Evolutionary conservation across 2,329 filamentous ascomycete genomes (phyloP).

Genomic region (Calonectria fujianensis): DNA sequence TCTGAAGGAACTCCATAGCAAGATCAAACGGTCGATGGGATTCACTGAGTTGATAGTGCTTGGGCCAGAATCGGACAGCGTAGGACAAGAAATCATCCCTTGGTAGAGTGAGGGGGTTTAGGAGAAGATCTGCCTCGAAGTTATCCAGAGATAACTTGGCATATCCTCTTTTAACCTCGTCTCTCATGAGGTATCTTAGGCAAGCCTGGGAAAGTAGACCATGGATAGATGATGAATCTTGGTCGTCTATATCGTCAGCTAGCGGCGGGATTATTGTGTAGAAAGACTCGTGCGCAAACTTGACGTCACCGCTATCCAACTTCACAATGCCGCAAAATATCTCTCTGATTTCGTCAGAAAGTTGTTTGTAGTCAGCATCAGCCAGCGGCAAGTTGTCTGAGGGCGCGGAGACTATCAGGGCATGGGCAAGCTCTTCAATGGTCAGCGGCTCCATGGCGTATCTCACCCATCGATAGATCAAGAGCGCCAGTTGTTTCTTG

Average conservation of each 20-base stretch:
- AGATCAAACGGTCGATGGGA: not conserved
- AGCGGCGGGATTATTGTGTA: not conserved
- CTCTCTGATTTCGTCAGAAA: not conserved
- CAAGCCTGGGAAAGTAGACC: not conserved
- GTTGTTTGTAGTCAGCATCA: not conserved
- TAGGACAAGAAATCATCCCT: not conserved
- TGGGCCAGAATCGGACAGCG: not conserved
- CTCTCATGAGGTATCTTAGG: not conserved
- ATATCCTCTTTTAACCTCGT: not conserved
- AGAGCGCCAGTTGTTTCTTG: not conserved
- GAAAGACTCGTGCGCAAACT: not conserved
- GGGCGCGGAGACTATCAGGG: not conserved
- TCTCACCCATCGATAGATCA: not conserved
- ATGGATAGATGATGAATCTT: not conserved
- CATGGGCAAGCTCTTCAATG: not conserved
- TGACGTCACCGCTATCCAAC: not conserved
- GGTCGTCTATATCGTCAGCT: not conserved
- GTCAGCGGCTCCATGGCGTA: not conserved
- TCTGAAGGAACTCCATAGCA: not conserved
- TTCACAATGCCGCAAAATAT: not conserved
- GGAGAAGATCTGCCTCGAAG: not conserved
- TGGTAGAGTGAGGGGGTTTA: not conserved
- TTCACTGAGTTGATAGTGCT: not conserved
- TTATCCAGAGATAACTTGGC: not conserved
- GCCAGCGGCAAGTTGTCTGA: not conserved